Evolutionary conservation across 345 rosid genomes (phyloP).

Genomic region (Turritis glabra): DNA sequence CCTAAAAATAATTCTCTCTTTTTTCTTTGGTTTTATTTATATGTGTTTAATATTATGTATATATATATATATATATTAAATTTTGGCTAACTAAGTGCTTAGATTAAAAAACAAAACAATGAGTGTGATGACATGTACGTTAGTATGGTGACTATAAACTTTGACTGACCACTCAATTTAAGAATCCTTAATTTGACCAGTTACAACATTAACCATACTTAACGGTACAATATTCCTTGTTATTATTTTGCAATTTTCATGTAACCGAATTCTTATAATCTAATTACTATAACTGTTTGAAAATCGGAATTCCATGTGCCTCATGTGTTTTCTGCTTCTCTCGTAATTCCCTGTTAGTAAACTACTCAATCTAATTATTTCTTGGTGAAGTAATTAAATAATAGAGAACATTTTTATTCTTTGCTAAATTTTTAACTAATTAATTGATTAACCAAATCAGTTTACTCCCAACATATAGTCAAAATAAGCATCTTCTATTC

Average conservation of each 20-base stretch:
- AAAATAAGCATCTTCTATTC: constrained; percentile 31
- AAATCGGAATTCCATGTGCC: constrained; percentile 35
- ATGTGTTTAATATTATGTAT: not conserved
- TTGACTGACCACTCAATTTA: constrained; percentile 23
- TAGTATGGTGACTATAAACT: constrained; percentile 20
- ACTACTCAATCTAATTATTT: constrained; percentile 18
- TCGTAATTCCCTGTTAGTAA: constrained; percentile 8
- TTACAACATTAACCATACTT: constrained; percentile 32
- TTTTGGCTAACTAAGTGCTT: not conserved
- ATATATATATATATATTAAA: not conserved
- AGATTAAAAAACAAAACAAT: not conserved
- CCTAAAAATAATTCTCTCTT: too few species aligned
- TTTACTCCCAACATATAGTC: constrained; percentile 37
- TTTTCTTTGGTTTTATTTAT: too few species aligned
- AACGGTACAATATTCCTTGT: constrained; percentile 33
- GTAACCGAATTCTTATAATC: constrained; percentile 9
- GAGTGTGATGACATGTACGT: constrained; percentile 15
- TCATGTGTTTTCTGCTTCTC: constrained; percentile 40
- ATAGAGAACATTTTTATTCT: constrained; percentile 18
- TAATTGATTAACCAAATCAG: constrained; percentile 11
- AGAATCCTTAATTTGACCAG: constrained; percentile 31
- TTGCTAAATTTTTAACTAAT: constrained; percentile 18
- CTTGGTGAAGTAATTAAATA: constrained; percentile 10
- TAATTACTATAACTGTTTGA: not conserved
- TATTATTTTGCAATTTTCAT: constrained; percentile 6